These are phyloP conservation scores for Aureobasidium sp. DNA, from an alignment of 2,329 filamentous ascomycete genomes.

Conservation along the genomic window DNA sequence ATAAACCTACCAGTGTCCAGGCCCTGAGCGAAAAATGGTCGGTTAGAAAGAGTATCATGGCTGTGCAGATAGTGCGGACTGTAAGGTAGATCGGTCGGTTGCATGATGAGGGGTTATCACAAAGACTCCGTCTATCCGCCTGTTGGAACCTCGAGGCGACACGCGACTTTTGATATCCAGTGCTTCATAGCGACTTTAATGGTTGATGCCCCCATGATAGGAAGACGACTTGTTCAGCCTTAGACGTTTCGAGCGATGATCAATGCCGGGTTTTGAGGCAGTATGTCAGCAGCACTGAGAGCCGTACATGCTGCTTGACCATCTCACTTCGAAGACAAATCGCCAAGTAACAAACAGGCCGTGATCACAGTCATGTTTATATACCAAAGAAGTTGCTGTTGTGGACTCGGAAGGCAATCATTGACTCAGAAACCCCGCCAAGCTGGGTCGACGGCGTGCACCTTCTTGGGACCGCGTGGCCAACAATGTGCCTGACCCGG, in stretches of 20 bases:
- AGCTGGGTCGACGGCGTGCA: neutral
- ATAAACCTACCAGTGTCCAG: neutral
- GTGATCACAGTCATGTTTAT: neutral
- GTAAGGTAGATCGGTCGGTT: neutral
- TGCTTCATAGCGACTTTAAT: too few relatives aligned
- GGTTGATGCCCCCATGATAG: neutral
- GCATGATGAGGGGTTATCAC: conserved; percentile 4
- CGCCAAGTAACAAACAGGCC: neutral
- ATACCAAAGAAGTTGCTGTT: neutral
- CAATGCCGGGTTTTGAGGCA: neutral
- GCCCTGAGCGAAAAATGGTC: neutral
- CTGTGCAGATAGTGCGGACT: neutral
- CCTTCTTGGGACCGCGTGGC: neutral
- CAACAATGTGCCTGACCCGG: neutral
- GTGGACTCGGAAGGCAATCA: neutral
- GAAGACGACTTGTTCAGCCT: neutral
- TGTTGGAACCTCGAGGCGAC: neutral
- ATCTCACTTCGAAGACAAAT: neutral
- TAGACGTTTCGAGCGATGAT: neutral
- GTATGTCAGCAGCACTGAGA: neutral
- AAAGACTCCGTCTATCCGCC: neutral
- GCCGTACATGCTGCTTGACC: neutral
- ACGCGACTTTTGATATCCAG: neutral
- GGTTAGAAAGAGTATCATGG: neutral
- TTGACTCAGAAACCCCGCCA: neutral